These are phyloP conservation scores for Kockiozyma suomiensis DNA, from an alignment of 805 yeast genomes.

Conservation along the genomic window DNA sequence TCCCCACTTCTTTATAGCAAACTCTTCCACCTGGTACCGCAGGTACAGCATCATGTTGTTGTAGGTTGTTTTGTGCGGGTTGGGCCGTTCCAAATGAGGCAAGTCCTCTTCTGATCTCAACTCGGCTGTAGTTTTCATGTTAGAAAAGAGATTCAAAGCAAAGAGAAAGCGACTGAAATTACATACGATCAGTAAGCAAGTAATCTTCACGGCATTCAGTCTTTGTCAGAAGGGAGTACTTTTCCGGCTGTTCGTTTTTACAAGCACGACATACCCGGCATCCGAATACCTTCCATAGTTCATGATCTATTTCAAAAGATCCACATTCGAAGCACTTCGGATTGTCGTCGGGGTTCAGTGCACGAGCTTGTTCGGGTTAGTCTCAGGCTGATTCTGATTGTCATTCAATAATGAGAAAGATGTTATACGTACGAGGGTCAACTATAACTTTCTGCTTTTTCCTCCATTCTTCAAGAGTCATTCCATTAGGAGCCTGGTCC, in stretches of 20 bases:
- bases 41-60: conserved; percentile 91
- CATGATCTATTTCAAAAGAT: conserved; percentile 70
- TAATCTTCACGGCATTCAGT: conserved; percentile 95
- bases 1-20: conserved; percentile 94
- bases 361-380: conserved; percentile 61
- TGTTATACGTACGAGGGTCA: conserved; percentile 25
- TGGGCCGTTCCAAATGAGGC: conserved; percentile 82
- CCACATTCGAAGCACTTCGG: conserved; percentile 85
- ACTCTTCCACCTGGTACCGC: conserved; percentile 90
- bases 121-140: conserved; percentile 52
- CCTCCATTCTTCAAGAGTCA: conserved; percentile 58
- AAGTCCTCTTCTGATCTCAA: conserved; percentile 68
- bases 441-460: conserved; percentile 48
- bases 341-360: conserved; percentile 72
- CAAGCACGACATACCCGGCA: conserved; percentile 81
- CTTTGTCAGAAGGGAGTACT: conserved; percentile 86
- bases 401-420: neutral
- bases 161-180: neutral
- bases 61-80: conserved; percentile 88
- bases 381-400: neutral
- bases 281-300: conserved; percentile 66
- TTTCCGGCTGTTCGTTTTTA: conserved; percentile 72
- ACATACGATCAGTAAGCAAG: conserved; percentile 72
- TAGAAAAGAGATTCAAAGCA: neutral
- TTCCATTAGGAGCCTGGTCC: conserved; percentile 39